Percentiles rank a stretch among this genome's conserved stretches.
These are phyloP conservation scores for Bjerkandera adusta DNA, from an alignment of 1,284 basidiomycete species.

Conservation along the genomic window DNA sequence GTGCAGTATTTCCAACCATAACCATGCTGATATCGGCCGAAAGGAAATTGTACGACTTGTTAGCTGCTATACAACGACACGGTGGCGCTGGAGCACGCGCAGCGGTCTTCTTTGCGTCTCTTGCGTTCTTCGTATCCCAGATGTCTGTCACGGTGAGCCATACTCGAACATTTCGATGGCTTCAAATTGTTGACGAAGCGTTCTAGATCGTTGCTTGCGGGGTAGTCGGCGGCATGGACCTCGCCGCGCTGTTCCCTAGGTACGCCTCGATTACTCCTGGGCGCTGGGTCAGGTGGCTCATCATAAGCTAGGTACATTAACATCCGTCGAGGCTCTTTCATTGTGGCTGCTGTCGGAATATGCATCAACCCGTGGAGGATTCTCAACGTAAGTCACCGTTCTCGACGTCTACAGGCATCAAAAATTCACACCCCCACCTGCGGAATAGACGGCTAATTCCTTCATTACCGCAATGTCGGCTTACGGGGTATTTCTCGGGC, in stretches of 20 bases:
- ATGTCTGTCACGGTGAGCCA: constrained; percentile 27
- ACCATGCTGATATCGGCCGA: not conserved
- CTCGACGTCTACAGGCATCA: not conserved
- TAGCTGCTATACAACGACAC: constrained; percentile 29
- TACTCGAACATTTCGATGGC: not conserved
- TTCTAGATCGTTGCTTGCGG: constrained; percentile 27
- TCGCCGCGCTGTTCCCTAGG: constrained; percentile 26
- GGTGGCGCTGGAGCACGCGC: constrained; percentile 27
- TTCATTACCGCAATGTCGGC: constrained; percentile 32
- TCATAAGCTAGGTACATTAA: constrained; percentile 27
- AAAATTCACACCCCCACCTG: not conserved
- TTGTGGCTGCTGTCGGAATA: constrained; percentile 29
- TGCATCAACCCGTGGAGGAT: constrained; percentile 34
- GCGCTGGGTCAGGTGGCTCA: not conserved
- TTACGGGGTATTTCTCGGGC: constrained; percentile 30
- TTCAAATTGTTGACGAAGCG: not conserved
- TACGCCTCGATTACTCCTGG: constrained; percentile 3
- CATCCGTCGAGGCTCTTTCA: constrained; percentile 29
- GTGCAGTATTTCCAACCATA: not conserved
- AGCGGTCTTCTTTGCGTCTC: constrained; percentile 32
- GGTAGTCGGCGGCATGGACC: constrained; percentile 31
- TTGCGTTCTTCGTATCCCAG: constrained; percentile 30
- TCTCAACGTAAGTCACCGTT: constrained; percentile 23
- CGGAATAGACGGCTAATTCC: constrained; percentile 32
- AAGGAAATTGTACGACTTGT: constrained; percentile 30